phyloP scores from a whole-genome alignment of 768 basidiomycete genomes.

The Lactifluus hygrophoroides region DNA sequence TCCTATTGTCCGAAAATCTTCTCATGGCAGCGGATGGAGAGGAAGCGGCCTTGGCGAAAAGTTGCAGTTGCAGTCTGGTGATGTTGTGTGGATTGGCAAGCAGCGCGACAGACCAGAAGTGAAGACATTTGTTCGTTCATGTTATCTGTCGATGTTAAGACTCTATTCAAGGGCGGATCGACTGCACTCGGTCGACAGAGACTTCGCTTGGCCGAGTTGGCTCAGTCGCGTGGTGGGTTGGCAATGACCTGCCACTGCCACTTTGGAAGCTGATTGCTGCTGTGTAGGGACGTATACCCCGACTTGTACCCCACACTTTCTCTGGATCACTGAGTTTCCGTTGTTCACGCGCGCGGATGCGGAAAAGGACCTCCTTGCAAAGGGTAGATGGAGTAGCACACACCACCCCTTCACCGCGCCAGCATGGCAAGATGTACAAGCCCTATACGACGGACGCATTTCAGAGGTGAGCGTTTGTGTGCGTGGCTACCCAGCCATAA shows the following conservation, averaged over 20 bases:
- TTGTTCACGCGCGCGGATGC: conserved; percentile 79
- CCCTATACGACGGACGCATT: conserved; percentile 62
- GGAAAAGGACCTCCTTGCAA: conserved; percentile 80
- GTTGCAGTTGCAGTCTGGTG: conserved; percentile 11
- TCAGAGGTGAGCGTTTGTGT: conserved; percentile 33
- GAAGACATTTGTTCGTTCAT: neutral
- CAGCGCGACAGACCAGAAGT: conserved; percentile 10
- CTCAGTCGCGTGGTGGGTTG: conserved; percentile 51
- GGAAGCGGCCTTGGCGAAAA: neutral
- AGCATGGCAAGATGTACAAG: conserved; percentile 79
- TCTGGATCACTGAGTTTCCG: conserved; percentile 96
- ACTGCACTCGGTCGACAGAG: conserved; percentile 70
- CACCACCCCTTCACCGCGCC: conserved; percentile 98
- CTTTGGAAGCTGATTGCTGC: neutral
- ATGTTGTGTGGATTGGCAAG: conserved; percentile 18
- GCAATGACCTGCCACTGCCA: conserved; percentile 11
- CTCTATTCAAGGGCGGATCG: conserved; percentile 61
- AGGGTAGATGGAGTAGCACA: conserved; percentile 84
- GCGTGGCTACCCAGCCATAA: conserved; percentile 31
- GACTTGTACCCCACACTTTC: conserved; percentile 61
- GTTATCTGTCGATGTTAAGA: conserved; percentile 6
- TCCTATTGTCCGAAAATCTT: conserved; percentile 20
- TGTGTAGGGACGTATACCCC: conserved; percentile 48
- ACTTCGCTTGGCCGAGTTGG: conserved; percentile 55
- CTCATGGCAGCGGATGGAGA: neutral